Evolutionary conservation across 768 basidiomycete genomes (phyloP).

Genomic region (Hortiboletus flavorubellus): DNA sequence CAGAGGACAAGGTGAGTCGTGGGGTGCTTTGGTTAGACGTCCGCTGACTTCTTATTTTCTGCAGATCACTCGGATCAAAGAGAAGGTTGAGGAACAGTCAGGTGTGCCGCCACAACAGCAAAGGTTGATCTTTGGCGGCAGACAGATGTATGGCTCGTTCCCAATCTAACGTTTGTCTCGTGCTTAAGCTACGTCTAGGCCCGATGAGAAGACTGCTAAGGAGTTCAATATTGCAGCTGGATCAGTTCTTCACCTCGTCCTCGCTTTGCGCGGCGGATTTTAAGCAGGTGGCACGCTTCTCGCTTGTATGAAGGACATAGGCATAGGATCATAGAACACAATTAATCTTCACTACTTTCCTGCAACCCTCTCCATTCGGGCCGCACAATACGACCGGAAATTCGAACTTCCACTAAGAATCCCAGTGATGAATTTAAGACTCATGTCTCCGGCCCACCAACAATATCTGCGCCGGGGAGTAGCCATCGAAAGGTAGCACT

Average conservation of each 20-base stretch:
- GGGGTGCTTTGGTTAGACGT: not conserved
- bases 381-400: not conserved
- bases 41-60: not conserved
- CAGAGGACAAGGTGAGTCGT: slow-evolving; percentile 54
- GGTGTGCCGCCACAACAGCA: slow-evolving; percentile 97
- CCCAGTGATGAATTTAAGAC: slow-evolving; percentile 6
- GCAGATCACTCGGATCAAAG: slow-evolving; percentile 92
- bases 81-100: slow-evolving; percentile 97
- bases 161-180: not conserved
- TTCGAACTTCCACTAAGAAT: not conserved
- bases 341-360: slow-evolving; percentile 23
- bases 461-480: slow-evolving; percentile 77
- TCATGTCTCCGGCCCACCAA: slow-evolving; percentile 47
- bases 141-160: slow-evolving; percentile 73
- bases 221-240: slow-evolving; percentile 85
- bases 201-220: slow-evolving; percentile 85
- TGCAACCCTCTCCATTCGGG: not conserved
- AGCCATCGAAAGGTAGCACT: slow-evolving; percentile 90
- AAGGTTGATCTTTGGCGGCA: slow-evolving; percentile 86
- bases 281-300: slow-evolving; percentile 21
- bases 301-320: slow-evolving; percentile 17
- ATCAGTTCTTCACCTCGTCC: slow-evolving; percentile 88
- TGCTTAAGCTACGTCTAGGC: slow-evolving; percentile 43
- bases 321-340: slow-evolving; percentile 28
- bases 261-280: slow-evolving; percentile 90